Conservation (phyloP, 2,329 filamentous ascomycete genomes). For the Rutstroemia sp. region DNA sequence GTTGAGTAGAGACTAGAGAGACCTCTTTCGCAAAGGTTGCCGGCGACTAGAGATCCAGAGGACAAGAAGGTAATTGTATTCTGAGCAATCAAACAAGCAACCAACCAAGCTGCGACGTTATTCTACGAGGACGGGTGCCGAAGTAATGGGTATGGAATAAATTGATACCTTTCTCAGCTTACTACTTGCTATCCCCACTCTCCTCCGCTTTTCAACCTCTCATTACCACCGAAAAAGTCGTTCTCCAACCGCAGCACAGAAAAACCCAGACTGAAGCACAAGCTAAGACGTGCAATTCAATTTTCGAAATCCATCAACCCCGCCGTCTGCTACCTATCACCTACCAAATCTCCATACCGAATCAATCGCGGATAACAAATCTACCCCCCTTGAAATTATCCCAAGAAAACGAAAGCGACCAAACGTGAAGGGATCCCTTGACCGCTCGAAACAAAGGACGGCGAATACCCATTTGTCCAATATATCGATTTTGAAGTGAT, state of each 20-base stretch:
- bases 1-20: background rate
- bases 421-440: background rate
- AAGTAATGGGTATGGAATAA: background rate
- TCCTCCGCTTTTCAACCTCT: background rate
- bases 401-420: background rate
- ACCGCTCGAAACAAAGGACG: conserved; percentile 4
- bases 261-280: too few species aligned
- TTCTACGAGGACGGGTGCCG: too few species aligned
- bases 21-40: background rate
- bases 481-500: conserved; percentile 12
- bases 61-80: background rate
- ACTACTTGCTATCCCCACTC: background rate
- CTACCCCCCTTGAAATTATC: background rate
- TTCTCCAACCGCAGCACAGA: too few species aligned
- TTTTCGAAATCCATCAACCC: background rate
- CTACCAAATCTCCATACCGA: background rate
- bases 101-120: background rate
- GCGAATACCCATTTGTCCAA: conserved; percentile 9
- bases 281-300: conserved; percentile 4
- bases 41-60: too few species aligned
- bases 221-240: too few species aligned
- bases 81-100: background rate
- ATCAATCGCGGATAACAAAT: background rate
- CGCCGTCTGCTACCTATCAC: background rate
- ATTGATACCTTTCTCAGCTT: conserved; percentile 7